These are phyloP conservation scores for Candida easanensis DNA, from an alignment of 805 yeast species.

Conservation along the genomic window DNA sequence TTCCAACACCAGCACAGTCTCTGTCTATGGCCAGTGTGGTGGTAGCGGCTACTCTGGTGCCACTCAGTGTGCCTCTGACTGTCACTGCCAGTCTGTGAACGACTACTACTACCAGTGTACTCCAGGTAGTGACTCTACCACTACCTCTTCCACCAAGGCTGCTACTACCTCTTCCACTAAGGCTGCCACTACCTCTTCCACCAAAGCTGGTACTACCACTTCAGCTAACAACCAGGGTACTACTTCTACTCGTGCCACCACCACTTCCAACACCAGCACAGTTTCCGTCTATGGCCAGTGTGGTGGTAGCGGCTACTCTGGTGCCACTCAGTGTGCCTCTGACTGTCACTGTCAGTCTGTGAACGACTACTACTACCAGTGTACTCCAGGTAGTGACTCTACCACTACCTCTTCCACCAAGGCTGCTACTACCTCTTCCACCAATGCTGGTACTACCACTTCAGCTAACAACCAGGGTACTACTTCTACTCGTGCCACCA, in stretches of 20 bases:
- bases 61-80: slow-evolving; percentile 14
- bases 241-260: background rate
- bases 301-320: background rate
- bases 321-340: background rate
- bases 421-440: slow-evolving; percentile 1
- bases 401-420: background rate
- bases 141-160: background rate
- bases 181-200: background rate
- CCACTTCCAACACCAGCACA: background rate
- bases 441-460: background rate
- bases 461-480: background rate
- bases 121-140: background rate
- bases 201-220: background rate
- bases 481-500: background rate
- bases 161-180: slow-evolving; percentile 7
- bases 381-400: background rate
- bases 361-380: background rate
- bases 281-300: slow-evolving; percentile 6
- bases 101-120: slow-evolving; percentile 18
- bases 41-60: slow-evolving; percentile 13
- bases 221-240: background rate
- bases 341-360: background rate
- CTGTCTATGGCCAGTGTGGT: slow-evolving; percentile 19
- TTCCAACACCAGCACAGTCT: background rate
- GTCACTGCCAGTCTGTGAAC: slow-evolving; percentile 11